phyloP scores from a whole-genome alignment of 306 rosid genomes.

The Macrotyloma uniflorum region DNA sequence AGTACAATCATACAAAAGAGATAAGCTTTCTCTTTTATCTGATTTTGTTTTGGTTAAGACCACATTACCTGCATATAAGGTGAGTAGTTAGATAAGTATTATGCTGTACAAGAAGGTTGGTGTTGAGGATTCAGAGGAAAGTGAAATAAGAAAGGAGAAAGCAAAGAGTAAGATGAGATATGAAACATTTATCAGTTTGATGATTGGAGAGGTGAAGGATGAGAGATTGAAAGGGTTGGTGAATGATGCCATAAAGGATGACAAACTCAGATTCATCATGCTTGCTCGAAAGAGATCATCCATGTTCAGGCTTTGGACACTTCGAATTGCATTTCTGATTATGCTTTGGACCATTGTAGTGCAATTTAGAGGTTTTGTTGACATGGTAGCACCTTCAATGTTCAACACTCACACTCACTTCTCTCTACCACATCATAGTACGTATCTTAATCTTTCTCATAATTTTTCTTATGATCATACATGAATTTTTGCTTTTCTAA shows the following conservation, averaged over 20 bases:
- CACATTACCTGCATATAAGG: neutral
- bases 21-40: too few species aligned
- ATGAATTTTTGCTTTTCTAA: too few species aligned
- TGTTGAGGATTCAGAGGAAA: constrained; percentile 26
- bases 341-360: constrained; percentile 54
- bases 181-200: constrained; percentile 27
- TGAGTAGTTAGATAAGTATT: neutral
- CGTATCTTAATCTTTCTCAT: neutral
- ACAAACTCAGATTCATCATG: constrained; percentile 38
- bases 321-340: constrained; percentile 41
- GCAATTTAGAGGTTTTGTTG: constrained; percentile 47
- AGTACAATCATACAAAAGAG: neutral
- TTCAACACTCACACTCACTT: constrained; percentile 31
- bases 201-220: constrained; percentile 37
- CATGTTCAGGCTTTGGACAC: constrained; percentile 48
- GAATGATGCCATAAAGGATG: constrained; percentile 39
- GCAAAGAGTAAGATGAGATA: constrained; percentile 33
- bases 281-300: constrained; percentile 29
- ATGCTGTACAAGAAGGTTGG: constrained; percentile 32
- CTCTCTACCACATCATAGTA: constrained; percentile 47
- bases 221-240: constrained; percentile 49
- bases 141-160: constrained; percentile 33
- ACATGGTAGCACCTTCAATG: constrained; percentile 34
- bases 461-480: too few species aligned
- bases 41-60: neutral